These are phyloP conservation scores for Tuber magnatum DNA, from an alignment of 495 filamentous ascomycete species.

Conservation along the genomic window DNA sequence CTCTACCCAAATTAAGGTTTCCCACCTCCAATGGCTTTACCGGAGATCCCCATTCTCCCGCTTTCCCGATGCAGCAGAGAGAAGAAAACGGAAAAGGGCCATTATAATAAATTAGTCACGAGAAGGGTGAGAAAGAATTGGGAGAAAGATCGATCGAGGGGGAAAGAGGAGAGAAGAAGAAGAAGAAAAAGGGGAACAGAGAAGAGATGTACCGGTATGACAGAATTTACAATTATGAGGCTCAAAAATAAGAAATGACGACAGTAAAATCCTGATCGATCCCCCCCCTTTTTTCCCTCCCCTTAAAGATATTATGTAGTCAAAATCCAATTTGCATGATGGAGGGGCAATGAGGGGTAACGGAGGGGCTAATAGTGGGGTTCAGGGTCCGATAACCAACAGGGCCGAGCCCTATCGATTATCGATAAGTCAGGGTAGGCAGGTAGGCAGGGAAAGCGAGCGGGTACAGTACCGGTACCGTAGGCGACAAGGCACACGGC, in stretches of 20 bases:
- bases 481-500: not conserved
- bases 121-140: not conserved
- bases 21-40: not conserved
- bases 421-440: conserved; percentile 23
- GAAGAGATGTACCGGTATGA: conserved; percentile 18
- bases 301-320: not conserved
- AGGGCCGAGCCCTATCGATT: conserved; percentile 34
- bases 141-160: conserved; percentile 1
- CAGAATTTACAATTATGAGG: conserved; percentile 12
- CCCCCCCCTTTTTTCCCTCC: not conserved
- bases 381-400: conserved; percentile 37
- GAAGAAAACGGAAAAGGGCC: conserved; percentile 9
- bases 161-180: not conserved
- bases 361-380: conserved; percentile 25
- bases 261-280: not conserved
- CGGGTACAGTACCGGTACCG: too few relatives aligned
- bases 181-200: not conserved
- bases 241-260: conserved; percentile 19
- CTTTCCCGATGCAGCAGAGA: not conserved
- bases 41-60: not conserved
- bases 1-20: not conserved
- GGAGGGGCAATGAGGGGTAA: conserved; percentile 38
- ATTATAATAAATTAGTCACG: not conserved
- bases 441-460: not conserved
- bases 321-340: not conserved